phyloP scores from a whole-genome alignment of 345 rosid genomes.

The Tarenaya hassleriana region DNA sequence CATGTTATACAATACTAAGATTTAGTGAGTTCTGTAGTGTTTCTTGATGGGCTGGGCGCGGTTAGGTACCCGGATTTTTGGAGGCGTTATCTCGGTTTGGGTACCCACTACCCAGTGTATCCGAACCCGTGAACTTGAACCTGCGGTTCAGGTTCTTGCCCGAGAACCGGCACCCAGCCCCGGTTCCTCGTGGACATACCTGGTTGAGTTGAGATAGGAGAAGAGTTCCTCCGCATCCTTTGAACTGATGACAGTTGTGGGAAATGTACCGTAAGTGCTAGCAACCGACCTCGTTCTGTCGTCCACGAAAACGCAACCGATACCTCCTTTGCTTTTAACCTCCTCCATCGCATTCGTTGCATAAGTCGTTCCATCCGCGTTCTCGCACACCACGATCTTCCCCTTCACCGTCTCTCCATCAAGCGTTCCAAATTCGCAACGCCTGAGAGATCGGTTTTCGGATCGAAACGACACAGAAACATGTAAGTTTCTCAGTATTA shows the following conservation, averaged over 20 bases:
- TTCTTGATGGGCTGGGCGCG: too few species aligned
- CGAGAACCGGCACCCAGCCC: too few species aligned
- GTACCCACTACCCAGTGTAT: too few species aligned
- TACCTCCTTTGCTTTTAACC: slow-evolving; percentile 48
- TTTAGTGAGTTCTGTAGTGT: not conserved
- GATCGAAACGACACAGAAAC: not conserved
- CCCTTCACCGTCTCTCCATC: slow-evolving; percentile 46
- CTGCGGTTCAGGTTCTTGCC: too few species aligned
- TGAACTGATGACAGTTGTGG: slow-evolving; percentile 42
- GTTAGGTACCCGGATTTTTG: too few species aligned
- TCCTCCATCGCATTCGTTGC: slow-evolving; percentile 26
- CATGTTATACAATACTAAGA: not conserved
- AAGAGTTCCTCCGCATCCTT: slow-evolving; percentile 44
- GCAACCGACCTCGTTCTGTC: slow-evolving; percentile 42
- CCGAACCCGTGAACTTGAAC: too few species aligned
- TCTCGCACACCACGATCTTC: slow-evolving; percentile 61
- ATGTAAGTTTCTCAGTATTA: not conserved
- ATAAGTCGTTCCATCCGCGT: slow-evolving; percentile 21
- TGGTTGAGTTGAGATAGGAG: slow-evolving; percentile 61
- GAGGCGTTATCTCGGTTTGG: too few species aligned
- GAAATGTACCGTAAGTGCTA: slow-evolving; percentile 38
- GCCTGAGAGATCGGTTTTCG: slow-evolving; percentile 29
- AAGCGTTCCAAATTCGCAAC: slow-evolving; percentile 41
- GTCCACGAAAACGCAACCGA: slow-evolving; percentile 46
- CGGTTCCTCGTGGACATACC: too few species aligned